Evolutionary conservation across 129 eudicot genomes (phyloP).

Genomic region (Tagetes erecta): DNA sequence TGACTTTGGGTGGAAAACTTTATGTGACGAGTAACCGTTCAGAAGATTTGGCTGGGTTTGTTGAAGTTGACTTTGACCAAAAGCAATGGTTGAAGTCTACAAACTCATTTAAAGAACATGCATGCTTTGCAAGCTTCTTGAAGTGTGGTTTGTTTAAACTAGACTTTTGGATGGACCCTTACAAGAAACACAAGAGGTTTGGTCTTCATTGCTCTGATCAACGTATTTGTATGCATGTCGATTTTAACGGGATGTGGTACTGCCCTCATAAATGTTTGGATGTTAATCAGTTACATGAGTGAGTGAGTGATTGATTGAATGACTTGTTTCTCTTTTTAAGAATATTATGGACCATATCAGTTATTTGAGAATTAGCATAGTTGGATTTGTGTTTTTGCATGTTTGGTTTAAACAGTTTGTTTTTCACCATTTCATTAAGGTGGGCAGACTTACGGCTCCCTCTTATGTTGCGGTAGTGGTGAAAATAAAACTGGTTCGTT

Average conservation of each 20-base stretch:
- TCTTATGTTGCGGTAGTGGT: too few species aligned
- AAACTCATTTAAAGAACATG: neutral
- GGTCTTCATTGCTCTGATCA: neutral
- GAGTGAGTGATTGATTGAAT: neutral
- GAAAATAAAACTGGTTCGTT: too few species aligned
- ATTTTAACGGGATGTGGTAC: constrained; percentile 6
- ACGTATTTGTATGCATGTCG: neutral
- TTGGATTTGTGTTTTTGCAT: too few species aligned
- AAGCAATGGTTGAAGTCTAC: constrained; percentile 9
- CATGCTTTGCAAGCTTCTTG: neutral
- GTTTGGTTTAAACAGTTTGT: too few species aligned
- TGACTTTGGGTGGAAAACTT: constrained; percentile 12
- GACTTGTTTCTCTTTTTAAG: neutral
- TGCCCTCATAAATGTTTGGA: constrained; percentile 19
- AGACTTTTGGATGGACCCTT: constrained; percentile 11
- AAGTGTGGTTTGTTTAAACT: neutral
- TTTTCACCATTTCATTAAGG: too few species aligned
- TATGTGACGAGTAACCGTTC: neutral
- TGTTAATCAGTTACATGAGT: constrained; percentile 9
- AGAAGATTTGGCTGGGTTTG: neutral
- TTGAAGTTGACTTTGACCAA: constrained; percentile 16
- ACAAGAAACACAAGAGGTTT: neutral
- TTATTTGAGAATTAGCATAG: neutral
- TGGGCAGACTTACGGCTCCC: too few species aligned
- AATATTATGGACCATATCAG: neutral